Percentiles rank a stretch among this genome's conserved stretches.
These are phyloP conservation scores for Saccharomyces hybrid DNA, from an alignment of 1,139 yeast genomes.

Conservation along the genomic window DNA sequence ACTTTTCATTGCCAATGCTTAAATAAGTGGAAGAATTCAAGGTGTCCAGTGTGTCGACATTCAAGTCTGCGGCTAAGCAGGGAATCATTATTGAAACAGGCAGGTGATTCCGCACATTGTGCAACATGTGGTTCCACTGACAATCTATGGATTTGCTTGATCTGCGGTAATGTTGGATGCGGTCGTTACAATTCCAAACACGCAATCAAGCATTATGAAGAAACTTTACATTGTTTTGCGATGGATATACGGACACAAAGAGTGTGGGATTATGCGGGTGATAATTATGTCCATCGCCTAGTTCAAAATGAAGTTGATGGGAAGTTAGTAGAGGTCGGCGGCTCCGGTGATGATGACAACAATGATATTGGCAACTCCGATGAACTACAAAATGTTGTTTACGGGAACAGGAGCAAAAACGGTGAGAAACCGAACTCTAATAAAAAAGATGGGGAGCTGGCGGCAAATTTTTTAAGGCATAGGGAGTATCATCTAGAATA, in stretches of 20 bases:
- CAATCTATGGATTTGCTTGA: constrained; percentile 82
- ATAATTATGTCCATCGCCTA: constrained; percentile 80
- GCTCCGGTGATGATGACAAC: constrained; percentile 8
- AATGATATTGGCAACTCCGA: background rate
- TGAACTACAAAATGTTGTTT: background rate
- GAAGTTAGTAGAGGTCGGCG: constrained; percentile 58
- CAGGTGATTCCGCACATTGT: constrained; percentile 31
- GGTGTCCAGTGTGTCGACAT: constrained; percentile 88
- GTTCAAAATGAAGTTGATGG: constrained; percentile 83
- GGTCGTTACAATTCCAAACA: constrained; percentile 85
- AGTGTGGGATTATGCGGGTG: constrained; percentile 95
- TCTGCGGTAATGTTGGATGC: constrained; percentile 87
- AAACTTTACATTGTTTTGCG: constrained; percentile 81
- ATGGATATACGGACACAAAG: constrained; percentile 82
- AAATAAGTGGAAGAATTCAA: constrained; percentile 83
- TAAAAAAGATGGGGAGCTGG: constrained; percentile 16
- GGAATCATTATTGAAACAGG: constrained; percentile 28
- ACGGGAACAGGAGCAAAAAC: constrained; percentile 3
- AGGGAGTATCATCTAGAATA: constrained; percentile 65
- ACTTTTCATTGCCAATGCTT: constrained; percentile 88
- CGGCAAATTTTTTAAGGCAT: constrained; percentile 36
- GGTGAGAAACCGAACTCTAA: constrained; percentile 9
- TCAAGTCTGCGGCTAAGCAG: constrained; percentile 38
- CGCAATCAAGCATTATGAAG: constrained; percentile 72
- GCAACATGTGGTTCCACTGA: constrained; percentile 49